These are phyloP conservation scores for Limnanthes douglasii DNA, from an alignment of 345 rosid species.

Conservation along the genomic window DNA sequence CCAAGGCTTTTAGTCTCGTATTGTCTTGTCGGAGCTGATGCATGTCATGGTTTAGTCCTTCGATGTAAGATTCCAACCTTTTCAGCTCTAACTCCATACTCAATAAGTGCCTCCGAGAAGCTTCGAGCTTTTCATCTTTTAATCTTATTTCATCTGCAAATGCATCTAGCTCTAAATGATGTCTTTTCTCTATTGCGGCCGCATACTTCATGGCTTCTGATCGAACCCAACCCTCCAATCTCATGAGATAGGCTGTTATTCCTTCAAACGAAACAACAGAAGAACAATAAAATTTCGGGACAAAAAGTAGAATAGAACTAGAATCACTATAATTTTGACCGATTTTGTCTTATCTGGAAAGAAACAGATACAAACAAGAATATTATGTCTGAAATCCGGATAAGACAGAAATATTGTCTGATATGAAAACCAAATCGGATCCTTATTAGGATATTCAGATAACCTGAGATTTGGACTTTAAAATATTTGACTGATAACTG, in stretches of 20 bases:
- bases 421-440: too few relatives aligned
- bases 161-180: slow-evolving; percentile 51
- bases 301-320: slow-evolving; percentile 1
- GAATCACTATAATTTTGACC: slow-evolving; percentile 1
- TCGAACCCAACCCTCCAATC: slow-evolving; percentile 39
- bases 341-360: not conserved
- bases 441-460: too few relatives aligned
- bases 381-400: too few relatives aligned
- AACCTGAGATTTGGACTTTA: too few relatives aligned
- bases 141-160: slow-evolving; percentile 62
- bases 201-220: slow-evolving; percentile 51
- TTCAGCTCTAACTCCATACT: slow-evolving; percentile 73
- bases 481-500: too few relatives aligned
- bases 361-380: too few relatives aligned
- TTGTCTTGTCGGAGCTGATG: slow-evolving; percentile 42
- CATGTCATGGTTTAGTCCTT: slow-evolving; percentile 41
- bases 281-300: slow-evolving; percentile 3
- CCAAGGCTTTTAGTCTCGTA: slow-evolving; percentile 32
- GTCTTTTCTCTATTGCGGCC: slow-evolving; percentile 37
- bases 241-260: slow-evolving; percentile 25
- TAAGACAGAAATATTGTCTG: too few relatives aligned
- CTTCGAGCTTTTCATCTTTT: slow-evolving; percentile 74
- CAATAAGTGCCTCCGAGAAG: slow-evolving; percentile 48
- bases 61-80: slow-evolving; percentile 45
- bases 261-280: slow-evolving; percentile 19